phyloP scores from a whole-genome alignment of 164 flowering plant species.

The Piper betle region DNA sequence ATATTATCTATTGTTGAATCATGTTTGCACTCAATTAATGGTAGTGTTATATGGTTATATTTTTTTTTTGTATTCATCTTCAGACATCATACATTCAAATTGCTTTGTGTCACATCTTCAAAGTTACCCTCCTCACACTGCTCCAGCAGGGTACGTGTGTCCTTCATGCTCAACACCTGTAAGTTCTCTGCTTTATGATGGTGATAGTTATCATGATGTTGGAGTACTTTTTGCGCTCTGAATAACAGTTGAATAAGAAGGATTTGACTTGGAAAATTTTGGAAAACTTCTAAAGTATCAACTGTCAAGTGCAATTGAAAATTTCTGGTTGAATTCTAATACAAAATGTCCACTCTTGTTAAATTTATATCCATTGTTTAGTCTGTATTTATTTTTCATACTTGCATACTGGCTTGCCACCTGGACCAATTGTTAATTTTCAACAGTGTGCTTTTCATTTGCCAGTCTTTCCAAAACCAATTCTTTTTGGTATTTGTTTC shows the following conservation, averaged over 20 bases:
- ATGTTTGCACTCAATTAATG: conserved; percentile 3
- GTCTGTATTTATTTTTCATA: not conserved
- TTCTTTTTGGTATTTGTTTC: too few relatives aligned
- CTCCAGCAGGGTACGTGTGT: conserved; percentile 92
- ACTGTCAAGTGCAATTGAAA: not conserved
- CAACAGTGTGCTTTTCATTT: too few relatives aligned
- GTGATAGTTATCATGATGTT: too few relatives aligned
- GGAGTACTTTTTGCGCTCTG: not conserved
- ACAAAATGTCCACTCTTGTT: not conserved
- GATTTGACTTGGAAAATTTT: too few relatives aligned
- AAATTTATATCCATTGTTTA: not conserved
- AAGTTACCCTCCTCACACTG: conserved; percentile 82
- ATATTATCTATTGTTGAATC: not conserved
- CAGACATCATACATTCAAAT: conserved; percentile 84
- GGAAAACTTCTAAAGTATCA: not conserved
- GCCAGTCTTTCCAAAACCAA: too few relatives aligned
- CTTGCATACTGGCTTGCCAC: not conserved
- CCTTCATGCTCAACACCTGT: conserved; percentile 82
- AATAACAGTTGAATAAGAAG: too few relatives aligned
- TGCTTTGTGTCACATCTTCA: conserved; percentile 87
- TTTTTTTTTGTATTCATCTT: conserved; percentile 6
- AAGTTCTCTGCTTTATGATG: conserved; percentile 12
- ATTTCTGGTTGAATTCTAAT: not conserved
- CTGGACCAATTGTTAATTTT: too few relatives aligned
- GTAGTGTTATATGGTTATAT: not conserved